Evolutionary conservation across 257 asterid species (phyloP), one percentile per base, ranked within the genome.

Genomic region (Verbena officinalis): DNA sequence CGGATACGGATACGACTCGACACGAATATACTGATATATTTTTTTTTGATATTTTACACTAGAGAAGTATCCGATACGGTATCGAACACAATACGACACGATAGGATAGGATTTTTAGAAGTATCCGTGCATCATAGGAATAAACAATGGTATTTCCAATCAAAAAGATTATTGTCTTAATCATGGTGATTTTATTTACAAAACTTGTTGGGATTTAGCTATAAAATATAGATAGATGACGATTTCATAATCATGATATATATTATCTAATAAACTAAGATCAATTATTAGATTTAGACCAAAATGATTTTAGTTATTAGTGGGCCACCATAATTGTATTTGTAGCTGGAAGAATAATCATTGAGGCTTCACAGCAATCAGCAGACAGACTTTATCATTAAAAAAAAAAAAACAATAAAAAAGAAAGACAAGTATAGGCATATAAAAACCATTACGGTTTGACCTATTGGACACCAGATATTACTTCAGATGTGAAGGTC

Each of bases 301-400:
- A 2, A 27, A 27, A 27, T 2, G 5, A 27, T 42, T 46, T n/a
- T 33, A 44, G 30, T 24, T 2, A 34, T 46, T 34, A n/a, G 9
- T 39, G 46, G 71, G 56, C 57, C 72, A 44, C 31, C 72, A 16
- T 31, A 9, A n/a, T n/a, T n/a, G n/a, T n/a, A 39, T 52, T 2
- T 31, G 57, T 46, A 38, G 70, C 54, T 58, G 67, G 51, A 58
- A 34, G 24, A 12, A 24, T 51, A 40, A 51, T 69, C 20, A 60
- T 69, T 60, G 63, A 59, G 73, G n/a, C 39, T 68, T n/a, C 48
- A 3, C 16, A n/a, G n/a, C 48, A 14, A 6, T 30, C 36, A 10
- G 43, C 43, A 9, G n/a, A 14, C 49, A 12, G 3, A 11, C 0
- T 15, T 44, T 44, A 11, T 44, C 15, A 44, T 43, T 2, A 27